Conservation (phyloP, 2,329 filamentous ascomycete genomes). For the Pseudogymnoascus sp. region DNA sequence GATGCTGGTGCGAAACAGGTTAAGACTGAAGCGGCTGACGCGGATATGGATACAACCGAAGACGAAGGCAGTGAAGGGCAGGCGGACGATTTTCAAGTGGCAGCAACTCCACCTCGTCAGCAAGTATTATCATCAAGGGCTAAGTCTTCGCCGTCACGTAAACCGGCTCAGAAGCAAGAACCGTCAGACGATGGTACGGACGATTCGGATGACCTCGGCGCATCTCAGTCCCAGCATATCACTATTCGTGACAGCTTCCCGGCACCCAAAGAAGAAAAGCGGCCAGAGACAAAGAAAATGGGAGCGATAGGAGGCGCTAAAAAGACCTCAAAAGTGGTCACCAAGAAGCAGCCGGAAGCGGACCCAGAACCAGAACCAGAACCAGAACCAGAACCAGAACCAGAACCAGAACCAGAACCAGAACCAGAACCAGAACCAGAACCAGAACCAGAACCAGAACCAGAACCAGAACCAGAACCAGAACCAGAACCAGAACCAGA, state of each 20-base stretch:
- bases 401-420: conserved; percentile 10
- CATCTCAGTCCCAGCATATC: conserved; percentile 20
- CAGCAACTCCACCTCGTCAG: conserved; percentile 23
- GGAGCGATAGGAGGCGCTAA: conserved; percentile 10
- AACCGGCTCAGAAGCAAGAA: background rate
- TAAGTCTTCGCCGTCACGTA: background rate
- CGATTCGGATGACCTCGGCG: conserved; percentile 23
- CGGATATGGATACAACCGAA: conserved; percentile 4
- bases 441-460: conserved; percentile 10
- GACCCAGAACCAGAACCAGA: conserved; percentile 9
- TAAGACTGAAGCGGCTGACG: conserved; percentile 10
- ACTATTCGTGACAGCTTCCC: conserved; percentile 25
- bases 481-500: conserved; percentile 12
- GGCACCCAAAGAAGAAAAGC: conserved; percentile 14
- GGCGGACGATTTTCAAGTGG: conserved; percentile 27
- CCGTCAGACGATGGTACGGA: conserved; percentile 18
- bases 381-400: conserved; percentile 8
- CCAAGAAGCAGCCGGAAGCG: conserved; percentile 17
- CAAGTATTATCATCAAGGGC: conserved; percentile 10
- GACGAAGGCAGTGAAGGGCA: conserved; percentile 14
- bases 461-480: conserved; percentile 10
- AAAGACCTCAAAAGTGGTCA: conserved; percentile 18
- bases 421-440: conserved; percentile 10
- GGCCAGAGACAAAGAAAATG: conserved; percentile 13
- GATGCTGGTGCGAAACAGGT: background rate